Base-by-base conservation (phyloP, 148 eudicot genomes). In the Pharnaceum exiguum region DNA sequence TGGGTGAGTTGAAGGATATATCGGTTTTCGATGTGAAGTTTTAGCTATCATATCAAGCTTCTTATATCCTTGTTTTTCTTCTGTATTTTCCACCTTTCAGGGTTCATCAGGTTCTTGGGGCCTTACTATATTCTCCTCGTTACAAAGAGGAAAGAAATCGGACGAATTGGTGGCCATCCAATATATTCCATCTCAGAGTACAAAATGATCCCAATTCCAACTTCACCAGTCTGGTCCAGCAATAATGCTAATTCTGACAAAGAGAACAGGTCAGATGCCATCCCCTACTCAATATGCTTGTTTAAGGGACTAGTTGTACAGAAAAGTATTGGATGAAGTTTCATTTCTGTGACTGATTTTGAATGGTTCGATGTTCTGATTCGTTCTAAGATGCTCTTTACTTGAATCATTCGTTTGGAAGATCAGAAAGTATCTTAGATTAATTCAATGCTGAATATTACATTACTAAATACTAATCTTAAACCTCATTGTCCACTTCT, bases 111-210 rank as follows among this genome's bases (percentile, higher is more conserved):
- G 67, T 93, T 93, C 70, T 48, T 86, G 80, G 99, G 89, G 59
- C 79, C 96, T 2, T 83, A 83, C 71, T 93, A 93, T 63, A 66
- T 93, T 64, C 77, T 93, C 73, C 64, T 93, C 76, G 95, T 93
- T 10, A 89, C 89, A 13, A 89, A 86, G 67, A 79, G 96, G 21
- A 67, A 85, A 42, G 96, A 93, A 75, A 86, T 93, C 70, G 99
- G 99, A 47, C 76, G 78, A 47, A 75, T 93, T 49, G 89, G 99
- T 75, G 99, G 99, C 48, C 96, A 93, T 83, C 91, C 96, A n/a
- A 80, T 93, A 40, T 93, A 89, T 65, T 57, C 84, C 42, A 93
- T 93, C 71, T 91, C 85, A 45, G 96, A 93, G 73, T 88, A 83
- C 68, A 96, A 93, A 59, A 66, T 93, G 63, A 83, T 93, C n/a